Conservation (phyloP, 441 rosid species). For the Populus tomentosa region DNA sequence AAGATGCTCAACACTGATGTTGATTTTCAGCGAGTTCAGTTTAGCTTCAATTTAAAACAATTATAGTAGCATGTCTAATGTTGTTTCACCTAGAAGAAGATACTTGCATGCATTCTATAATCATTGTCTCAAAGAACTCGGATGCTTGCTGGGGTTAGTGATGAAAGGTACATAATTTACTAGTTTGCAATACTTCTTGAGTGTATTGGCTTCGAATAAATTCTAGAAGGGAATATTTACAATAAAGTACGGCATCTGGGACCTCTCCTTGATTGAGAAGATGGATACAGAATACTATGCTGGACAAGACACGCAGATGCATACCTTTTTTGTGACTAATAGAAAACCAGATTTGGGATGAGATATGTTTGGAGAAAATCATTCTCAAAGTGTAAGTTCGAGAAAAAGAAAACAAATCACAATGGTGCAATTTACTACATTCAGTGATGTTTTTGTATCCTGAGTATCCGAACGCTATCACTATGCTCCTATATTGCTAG, state of each 20-base stretch:
- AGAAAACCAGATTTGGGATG: background rate
- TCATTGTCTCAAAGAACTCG: background rate
- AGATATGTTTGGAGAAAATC: background rate
- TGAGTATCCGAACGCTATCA: background rate
- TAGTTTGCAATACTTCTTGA: background rate
- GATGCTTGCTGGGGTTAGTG: background rate
- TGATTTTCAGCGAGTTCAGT: background rate
- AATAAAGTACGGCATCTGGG: background rate
- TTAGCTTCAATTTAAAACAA: background rate
- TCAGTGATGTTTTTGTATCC: background rate
- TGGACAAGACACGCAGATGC: background rate
- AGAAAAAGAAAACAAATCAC: background rate
- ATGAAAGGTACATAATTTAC: background rate
- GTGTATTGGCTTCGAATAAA: background rate
- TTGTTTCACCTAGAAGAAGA: background rate
- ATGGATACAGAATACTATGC: background rate
- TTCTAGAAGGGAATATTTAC: background rate
- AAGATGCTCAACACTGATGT: background rate
- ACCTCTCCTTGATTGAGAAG: background rate
- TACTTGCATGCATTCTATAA: background rate
- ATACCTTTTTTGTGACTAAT: background rate
- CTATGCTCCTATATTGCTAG: background rate
- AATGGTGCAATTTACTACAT: background rate
- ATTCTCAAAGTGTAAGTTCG: background rate
- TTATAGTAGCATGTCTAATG: background rate